Percentiles rank a stretch among this genome's conserved stretches.
Conservation (phyloP, 164 flowering plant genomes). For the Liquidambar formosana region DNA sequence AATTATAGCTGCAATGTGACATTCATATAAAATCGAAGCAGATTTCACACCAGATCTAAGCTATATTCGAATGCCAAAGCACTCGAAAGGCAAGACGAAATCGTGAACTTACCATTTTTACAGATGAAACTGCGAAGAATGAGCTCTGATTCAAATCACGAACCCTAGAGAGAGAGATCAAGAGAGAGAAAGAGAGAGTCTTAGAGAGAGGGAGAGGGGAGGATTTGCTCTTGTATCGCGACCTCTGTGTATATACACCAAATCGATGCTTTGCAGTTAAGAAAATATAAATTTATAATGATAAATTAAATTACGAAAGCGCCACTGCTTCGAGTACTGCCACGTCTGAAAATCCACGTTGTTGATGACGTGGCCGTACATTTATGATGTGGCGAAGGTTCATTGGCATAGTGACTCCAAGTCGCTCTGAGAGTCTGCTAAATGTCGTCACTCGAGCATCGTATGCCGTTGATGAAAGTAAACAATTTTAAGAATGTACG, state of each 20-base stretch:
- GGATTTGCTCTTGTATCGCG: background rate
- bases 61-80: background rate
- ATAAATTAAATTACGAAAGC: too few relatives aligned
- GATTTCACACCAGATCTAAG: slow-evolving; percentile 35
- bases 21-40: slow-evolving; percentile 17
- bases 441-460: too few relatives aligned
- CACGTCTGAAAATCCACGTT: too few relatives aligned
- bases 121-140: slow-evolving; percentile 8
- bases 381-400: too few relatives aligned
- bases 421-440: too few relatives aligned
- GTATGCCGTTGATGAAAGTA: too few relatives aligned
- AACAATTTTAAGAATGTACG: too few relatives aligned
- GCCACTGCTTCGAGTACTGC: too few relatives aligned
- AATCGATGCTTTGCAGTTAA: background rate
- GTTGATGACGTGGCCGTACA: too few relatives aligned
- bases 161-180: slow-evolving; percentile 12
- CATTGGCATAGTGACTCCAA: too few relatives aligned
- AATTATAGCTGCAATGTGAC: background rate
- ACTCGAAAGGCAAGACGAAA: background rate
- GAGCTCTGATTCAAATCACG: slow-evolving; percentile 3
- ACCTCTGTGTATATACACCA: background rate
- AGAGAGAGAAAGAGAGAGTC: background rate
- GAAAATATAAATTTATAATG: background rate
- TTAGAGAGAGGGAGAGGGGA: background rate
- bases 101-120: slow-evolving; percentile 39